Evolutionary conservation across 305 asterid genomes (phyloP).

Genomic region (Rubia occidens): DNA sequence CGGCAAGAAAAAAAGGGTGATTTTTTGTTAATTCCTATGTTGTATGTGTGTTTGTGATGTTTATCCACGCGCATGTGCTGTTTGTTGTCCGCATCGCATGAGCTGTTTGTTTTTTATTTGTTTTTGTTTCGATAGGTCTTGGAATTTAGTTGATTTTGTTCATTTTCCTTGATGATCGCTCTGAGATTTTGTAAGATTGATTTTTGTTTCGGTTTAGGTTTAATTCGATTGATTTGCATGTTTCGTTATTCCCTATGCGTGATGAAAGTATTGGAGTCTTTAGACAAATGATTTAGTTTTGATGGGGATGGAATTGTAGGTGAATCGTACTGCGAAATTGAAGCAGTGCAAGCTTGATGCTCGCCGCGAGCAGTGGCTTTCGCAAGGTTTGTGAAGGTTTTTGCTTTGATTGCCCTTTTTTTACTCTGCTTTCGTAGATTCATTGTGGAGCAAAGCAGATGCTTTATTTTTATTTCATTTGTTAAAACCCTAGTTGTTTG

Average conservation of each 20-base stretch:
- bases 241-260: neutral
- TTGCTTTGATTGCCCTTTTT: neutral
- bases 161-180: neutral
- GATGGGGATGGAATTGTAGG: conserved; percentile 30
- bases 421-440: neutral
- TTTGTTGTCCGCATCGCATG: conserved; percentile 5
- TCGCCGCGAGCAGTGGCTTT: conserved; percentile 86
- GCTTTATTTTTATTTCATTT: neutral
- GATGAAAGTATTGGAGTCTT: neutral
- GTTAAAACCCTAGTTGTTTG: conserved; percentile 7
- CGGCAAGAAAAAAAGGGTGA: conserved; percentile 49
- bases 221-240: neutral
- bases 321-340: conserved; percentile 65
- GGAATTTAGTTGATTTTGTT: neutral
- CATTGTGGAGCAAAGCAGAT: neutral
- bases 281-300: neutral
- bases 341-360: conserved; percentile 85
- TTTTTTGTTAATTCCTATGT: neutral
- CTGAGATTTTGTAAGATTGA: neutral
- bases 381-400: conserved; percentile 50
- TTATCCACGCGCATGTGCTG: neutral
- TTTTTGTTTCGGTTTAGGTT: neutral
- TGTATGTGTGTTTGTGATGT: neutral
- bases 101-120: neutral
- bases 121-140: neutral